Percentiles rank a stretch among this genome's conserved stretches.
phyloP scores from a whole-genome alignment of 179 eudicot genomes.

The Carnegiea gigantea region DNA sequence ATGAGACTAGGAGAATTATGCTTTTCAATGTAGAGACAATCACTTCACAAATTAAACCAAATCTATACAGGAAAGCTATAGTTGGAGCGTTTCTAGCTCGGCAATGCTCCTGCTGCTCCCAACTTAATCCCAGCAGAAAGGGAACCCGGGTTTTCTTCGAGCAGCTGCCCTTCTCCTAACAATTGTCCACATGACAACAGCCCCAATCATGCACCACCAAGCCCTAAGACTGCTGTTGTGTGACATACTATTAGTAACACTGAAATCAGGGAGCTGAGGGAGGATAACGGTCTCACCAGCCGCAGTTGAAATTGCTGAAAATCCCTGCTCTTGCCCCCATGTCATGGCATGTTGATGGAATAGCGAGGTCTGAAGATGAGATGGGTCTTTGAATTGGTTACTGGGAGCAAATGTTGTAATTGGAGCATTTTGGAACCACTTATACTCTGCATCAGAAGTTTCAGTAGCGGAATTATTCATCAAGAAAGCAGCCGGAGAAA shows the following conservation, averaged over 20 bases:
- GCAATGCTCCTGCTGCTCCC: background rate
- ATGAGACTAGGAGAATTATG: background rate
- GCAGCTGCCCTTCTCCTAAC: conserved; percentile 47
- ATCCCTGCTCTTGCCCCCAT: conserved; percentile 35
- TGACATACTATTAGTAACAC: conserved; percentile 19
- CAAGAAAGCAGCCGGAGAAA: conserved; percentile 28
- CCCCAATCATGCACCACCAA: conserved; percentile 66
- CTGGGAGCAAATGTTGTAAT: conserved; percentile 24
- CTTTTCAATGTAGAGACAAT: background rate
- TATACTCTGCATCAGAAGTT: conserved; percentile 20
- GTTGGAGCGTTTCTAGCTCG: background rate
- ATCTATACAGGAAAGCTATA: background rate
- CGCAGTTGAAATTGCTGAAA: conserved; percentile 27
- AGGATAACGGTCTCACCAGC: conserved; percentile 24
- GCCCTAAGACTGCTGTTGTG: conserved; percentile 42
- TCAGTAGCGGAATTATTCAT: conserved; percentile 24
- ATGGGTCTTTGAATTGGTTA: conserved; percentile 23
- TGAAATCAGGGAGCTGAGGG: conserved; percentile 32
- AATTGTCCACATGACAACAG: conserved; percentile 64
- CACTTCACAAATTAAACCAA: background rate
- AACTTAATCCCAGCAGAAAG: conserved; percentile 15
- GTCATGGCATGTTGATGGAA: conserved; percentile 16
- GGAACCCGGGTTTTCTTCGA: conserved; percentile 28
- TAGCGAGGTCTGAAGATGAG: conserved; percentile 28
- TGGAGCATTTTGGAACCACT: conserved; percentile 22